Evolutionary conservation across 495 filamentous ascomycete genomes (phyloP), one percentile per base, ranked within the genome.

Genomic region (Xylaria curta): DNA sequence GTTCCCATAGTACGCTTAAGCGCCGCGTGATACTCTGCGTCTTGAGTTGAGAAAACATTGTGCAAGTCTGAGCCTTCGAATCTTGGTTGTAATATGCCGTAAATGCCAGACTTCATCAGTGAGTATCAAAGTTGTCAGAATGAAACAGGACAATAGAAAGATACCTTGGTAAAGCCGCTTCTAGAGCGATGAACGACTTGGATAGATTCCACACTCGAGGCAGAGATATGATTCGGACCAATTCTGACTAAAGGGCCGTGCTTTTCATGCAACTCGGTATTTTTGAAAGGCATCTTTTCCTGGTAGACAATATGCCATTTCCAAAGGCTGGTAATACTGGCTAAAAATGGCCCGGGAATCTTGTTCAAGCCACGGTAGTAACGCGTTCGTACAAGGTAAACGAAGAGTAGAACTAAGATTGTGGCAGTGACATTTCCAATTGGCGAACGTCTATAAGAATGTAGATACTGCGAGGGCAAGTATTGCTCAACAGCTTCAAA

Each of bases 141-240:
- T 4, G 8, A 26, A 5, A 36, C 13, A 28, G 10, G 6, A 2
- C 13, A 5, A n/a, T 19, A 15, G 19, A 26, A 5, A 17, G 46
- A 10, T 67, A 61, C 67, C 67, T 69, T 69, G 3, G 54, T 36
- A 19, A 73, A 75, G 15, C 64, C 70, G 26, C 42, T 40, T 21
- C 70, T 46, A 3, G 70, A 70, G 9, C 24, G 53, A 26, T 75
- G 68, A 33, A 75, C 66, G 5, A 64, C 51, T 24, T 71, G 62
- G 19, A 75, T 60, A 28, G 74, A 72, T 17, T 74, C 59, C 10
- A 68, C 60, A 12, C 67, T 71, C 5, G 74, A 44, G 17, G 60
- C 58, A 17, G 78, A 79, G 7, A 80, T 53, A 51, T 80, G 75
- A 33, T 72, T 74, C 4, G 77, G 78, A 0, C 77, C 77, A 21